phyloP scores from a whole-genome alignment of 805 yeast species.

The Wickerhamomyces sydowiorum region DNA sequence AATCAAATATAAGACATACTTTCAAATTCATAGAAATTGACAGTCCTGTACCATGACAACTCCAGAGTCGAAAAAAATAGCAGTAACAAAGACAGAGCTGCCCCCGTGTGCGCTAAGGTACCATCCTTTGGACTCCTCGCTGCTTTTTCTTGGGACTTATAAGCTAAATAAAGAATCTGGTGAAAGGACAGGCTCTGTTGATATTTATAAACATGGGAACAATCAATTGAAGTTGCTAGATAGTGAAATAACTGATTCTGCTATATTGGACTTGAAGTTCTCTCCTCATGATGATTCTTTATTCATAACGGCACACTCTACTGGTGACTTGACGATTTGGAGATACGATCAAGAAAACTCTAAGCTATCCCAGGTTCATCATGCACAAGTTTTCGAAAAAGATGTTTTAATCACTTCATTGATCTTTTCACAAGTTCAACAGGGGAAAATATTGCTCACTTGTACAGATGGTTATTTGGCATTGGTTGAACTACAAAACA shows the following conservation, averaged over 20 bases:
- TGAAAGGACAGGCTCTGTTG: constrained; percentile 58
- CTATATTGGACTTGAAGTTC: constrained; percentile 74
- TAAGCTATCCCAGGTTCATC: constrained; percentile 15
- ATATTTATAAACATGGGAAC: constrained; percentile 25
- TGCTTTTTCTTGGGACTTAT: constrained; percentile 74
- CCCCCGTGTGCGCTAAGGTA: constrained; percentile 85
- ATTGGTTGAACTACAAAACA: constrained; percentile 27
- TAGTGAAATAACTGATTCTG: constrained; percentile 40
- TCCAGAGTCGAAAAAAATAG: constrained; percentile 4
- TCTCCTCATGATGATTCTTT: constrained; percentile 45
- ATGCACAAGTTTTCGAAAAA: constrained; percentile 41
- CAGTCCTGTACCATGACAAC: not conserved
- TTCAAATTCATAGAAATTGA: not conserved
- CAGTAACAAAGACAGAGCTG: constrained; percentile 36
- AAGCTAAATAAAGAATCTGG: constrained; percentile 57
- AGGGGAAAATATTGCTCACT: constrained; percentile 43
- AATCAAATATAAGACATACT: not conserved
- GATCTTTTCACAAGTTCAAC: constrained; percentile 43
- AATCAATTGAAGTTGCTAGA: constrained; percentile 18
- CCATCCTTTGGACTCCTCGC: constrained; percentile 40
- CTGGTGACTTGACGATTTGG: constrained; percentile 74
- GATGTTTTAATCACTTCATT: constrained; percentile 58
- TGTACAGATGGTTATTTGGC: constrained; percentile 63
- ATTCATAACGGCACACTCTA: constrained; percentile 69
- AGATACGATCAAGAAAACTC: constrained; percentile 17